Base-by-base conservation (phyloP, 2,329 filamentous ascomycete genomes). In the Cordyceps cicadae region DNA sequence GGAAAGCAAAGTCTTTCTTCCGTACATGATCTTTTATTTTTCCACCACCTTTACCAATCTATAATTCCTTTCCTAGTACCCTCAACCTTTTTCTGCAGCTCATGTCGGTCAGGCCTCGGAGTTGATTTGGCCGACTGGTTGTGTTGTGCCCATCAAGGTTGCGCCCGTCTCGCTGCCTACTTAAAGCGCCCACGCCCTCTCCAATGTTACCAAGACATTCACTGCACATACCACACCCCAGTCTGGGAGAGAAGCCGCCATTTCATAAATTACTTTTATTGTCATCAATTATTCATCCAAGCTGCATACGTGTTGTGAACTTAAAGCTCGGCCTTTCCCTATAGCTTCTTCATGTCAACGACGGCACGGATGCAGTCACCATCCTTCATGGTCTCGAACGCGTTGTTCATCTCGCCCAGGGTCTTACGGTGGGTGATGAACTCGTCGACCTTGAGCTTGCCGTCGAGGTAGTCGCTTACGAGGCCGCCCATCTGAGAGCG, bases 321-420 rank as follows among this genome's bases (percentile, higher is more conserved):
- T 32, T 17, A 15, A 29, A 15, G 9, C 15, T 12, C 21, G 14
- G 14, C 54, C 29, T 29, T 52, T 41, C 56, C 9, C 14, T 67
- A 72, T 63, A 73, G 24, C 64, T 74, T 75, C 63, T 74, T 72
- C 82, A 86, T 86, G 68, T 83, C 85, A 59, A 97, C 89, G 11
- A 97, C 94, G 67, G 91, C 96, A 66, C 94, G 90, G 71, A 99
- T 97, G 77, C 94, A 99, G 76, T 97, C 92, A 62, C 94, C 94
- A 63, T 86, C 83, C 82, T 97, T 95, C 94, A 99, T 99, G 68
- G 88, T 86, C 66, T 91, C 85, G 70, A 96, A 99, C 21, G 92
- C 93, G 56, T 82, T 79, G 81, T 97, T 97, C 76, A 99, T 96
- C 70, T 89, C 85, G 63, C 79, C 78, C 50, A 99, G 80, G 4